Evolutionary conservation across 2,329 filamentous ascomycete genomes (phyloP).

Genomic region (Apiospora phragmitis): DNA sequence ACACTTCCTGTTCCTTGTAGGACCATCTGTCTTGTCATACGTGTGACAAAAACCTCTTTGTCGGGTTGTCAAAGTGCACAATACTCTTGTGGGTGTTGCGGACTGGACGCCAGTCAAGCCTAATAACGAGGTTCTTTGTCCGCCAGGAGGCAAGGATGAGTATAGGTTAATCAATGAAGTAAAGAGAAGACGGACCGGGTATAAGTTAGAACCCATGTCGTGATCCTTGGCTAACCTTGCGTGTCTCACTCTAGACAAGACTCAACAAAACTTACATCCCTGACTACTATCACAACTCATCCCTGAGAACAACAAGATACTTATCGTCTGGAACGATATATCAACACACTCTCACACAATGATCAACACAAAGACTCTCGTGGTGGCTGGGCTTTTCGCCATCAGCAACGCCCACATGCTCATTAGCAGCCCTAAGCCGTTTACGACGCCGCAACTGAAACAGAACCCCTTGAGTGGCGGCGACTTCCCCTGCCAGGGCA

Average conservation of each 20-base stretch:
- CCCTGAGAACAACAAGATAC: slow-evolving; percentile 18
- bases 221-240: slow-evolving; percentile 12
- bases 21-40: not conserved
- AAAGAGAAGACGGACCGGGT: not conserved
- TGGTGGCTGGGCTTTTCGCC: slow-evolving; percentile 58
- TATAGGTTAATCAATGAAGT: slow-evolving; percentile 14
- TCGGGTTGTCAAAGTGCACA: not conserved
- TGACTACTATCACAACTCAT: slow-evolving; percentile 6
- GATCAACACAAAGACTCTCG: slow-evolving; percentile 48
- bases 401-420: slow-evolving; percentile 73
- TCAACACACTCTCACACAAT: slow-evolving; percentile 46
- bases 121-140: not conserved
- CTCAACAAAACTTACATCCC: slow-evolving; percentile 16
- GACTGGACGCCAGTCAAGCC: not conserved
- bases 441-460: slow-evolving; percentile 37
- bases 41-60: not conserved
- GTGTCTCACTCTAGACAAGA: not conserved
- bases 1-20: not conserved
- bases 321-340: slow-evolving; percentile 44
- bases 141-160: not conserved
- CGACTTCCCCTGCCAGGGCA: slow-evolving; percentile 83
- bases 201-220: not conserved
- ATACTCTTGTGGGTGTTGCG: not conserved
- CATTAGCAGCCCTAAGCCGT: slow-evolving; percentile 70
- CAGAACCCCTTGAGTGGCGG: slow-evolving; percentile 69